Percentiles rank a stretch among this genome's conserved stretches.
Conservation (phyloP, 2,329 filamentous ascomycete genomes). For the Neofusicoccum cordaticola region DNA sequence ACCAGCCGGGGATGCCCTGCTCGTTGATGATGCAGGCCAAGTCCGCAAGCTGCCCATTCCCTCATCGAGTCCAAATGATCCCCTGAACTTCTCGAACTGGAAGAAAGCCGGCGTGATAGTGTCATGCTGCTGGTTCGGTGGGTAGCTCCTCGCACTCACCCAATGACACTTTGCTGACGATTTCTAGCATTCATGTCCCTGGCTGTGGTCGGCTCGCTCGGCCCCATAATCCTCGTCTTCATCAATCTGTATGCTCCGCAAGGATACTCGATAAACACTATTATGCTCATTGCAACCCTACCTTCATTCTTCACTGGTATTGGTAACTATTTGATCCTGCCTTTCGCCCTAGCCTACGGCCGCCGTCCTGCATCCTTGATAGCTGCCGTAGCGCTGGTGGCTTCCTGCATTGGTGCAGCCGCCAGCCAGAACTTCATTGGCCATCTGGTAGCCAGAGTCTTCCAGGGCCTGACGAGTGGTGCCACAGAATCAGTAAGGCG, state of each 20-base stretch:
- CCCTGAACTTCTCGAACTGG: constrained; percentile 27
- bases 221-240: background rate
- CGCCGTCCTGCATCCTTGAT: constrained; percentile 37
- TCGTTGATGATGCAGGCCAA: constrained; percentile 21
- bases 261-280: background rate
- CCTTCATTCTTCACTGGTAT: background rate
- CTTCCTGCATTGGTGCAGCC: background rate
- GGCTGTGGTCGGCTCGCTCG: background rate
- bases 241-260: background rate
- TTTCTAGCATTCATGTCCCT: background rate
- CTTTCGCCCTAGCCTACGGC: constrained; percentile 39
- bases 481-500: background rate
- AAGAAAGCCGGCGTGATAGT: constrained; percentile 23
- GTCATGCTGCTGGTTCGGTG: constrained; percentile 32
- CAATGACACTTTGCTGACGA: background rate
- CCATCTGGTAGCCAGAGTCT: background rate
- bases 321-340: constrained; percentile 24
- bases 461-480: background rate
- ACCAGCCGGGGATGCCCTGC: constrained; percentile 19
- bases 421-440: background rate
- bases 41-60: constrained; percentile 24
- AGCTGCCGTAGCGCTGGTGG: constrained; percentile 38
- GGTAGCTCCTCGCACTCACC: background rate
- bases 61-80: constrained; percentile 22
- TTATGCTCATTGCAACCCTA: background rate